These are phyloP conservation scores for Clonostachys chloroleuca DNA, from an alignment of 2,329 filamentous ascomycete species.

Conservation along the genomic window DNA sequence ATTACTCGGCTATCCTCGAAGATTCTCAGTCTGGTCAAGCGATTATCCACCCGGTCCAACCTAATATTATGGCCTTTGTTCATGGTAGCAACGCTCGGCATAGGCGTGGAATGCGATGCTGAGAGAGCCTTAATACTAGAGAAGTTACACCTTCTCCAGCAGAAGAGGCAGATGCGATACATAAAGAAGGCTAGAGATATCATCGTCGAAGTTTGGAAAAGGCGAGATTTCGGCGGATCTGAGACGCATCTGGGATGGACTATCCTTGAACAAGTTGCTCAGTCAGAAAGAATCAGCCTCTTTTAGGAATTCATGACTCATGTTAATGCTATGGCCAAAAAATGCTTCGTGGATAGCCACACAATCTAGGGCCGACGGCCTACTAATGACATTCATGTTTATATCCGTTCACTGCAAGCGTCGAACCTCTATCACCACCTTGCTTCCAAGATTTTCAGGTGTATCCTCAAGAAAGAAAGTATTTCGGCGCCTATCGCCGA, in stretches of 20 bases:
- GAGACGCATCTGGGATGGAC: slow-evolving; percentile 21
- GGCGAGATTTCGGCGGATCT: slow-evolving; percentile 11
- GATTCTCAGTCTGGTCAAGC: slow-evolving; percentile 13
- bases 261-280: slow-evolving; percentile 28
- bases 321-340: neutral
- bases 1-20: slow-evolving; percentile 11
- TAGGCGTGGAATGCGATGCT: slow-evolving; percentile 14
- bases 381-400: no score
- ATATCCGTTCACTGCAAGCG: no score
- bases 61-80: slow-evolving; percentile 19
- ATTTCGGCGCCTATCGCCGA: no score
- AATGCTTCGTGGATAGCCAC: no score
- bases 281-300: slow-evolving; percentile 6
- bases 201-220: slow-evolving; percentile 21
- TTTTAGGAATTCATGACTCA: neutral
- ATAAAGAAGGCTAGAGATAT: slow-evolving; percentile 19
- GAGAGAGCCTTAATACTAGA: slow-evolving; percentile 14
- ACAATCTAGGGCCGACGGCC: no score
- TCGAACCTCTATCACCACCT: no score
- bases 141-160: slow-evolving; percentile 13
- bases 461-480: no score
- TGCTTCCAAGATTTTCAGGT: no score
- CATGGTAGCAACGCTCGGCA: slow-evolving; percentile 18
- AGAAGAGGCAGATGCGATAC: slow-evolving; percentile 18
- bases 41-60: slow-evolving; percentile 16